These are phyloP conservation scores for Teunomyces cretensis DNA, from an alignment of 805 yeast genomes.

Conservation along the genomic window DNA sequence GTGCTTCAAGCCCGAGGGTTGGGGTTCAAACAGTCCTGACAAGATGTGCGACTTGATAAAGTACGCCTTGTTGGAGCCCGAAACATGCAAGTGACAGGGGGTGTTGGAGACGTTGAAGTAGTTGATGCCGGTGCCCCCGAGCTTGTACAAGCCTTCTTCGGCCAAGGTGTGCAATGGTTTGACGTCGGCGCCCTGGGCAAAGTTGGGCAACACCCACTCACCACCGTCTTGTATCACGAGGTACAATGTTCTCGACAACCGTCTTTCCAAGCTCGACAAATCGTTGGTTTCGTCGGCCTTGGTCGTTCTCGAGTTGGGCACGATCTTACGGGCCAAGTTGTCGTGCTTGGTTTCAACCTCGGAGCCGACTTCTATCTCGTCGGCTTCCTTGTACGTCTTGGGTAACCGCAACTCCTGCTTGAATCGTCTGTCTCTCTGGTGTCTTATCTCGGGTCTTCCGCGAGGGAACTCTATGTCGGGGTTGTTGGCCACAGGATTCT, in stretches of 20 bases:
- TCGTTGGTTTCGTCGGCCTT: slow-evolving; percentile 71
- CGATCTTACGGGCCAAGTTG: slow-evolving; percentile 66
- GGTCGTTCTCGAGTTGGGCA: slow-evolving; percentile 69
- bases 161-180: slow-evolving; percentile 68
- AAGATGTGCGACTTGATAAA: slow-evolving; percentile 84
- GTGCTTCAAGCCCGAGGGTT: slow-evolving; percentile 45
- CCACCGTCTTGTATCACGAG: slow-evolving; percentile 53
- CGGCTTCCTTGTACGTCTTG: slow-evolving; percentile 47
- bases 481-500: slow-evolving; percentile 68
- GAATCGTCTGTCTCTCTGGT: slow-evolving; percentile 82
- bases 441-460: slow-evolving; percentile 84
- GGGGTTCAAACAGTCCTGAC: slow-evolving; percentile 69
- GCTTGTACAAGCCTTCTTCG: slow-evolving; percentile 62
- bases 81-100: slow-evolving; percentile 70
- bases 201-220: slow-evolving; percentile 83
- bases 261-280: slow-evolving; percentile 69
- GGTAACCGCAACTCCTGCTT: slow-evolving; percentile 82
- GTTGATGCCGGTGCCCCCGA: slow-evolving; percentile 77
- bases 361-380: slow-evolving; percentile 19
- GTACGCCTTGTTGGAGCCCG: slow-evolving; percentile 49
- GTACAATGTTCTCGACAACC: slow-evolving; percentile 76
- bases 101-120: slow-evolving; percentile 90
- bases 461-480: slow-evolving; percentile 77
- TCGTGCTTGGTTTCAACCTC: slow-evolving; percentile 36
- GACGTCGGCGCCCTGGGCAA: slow-evolving; percentile 41